phyloP scores from a whole-genome alignment of 108 stramenopile genomes.

The Chaetoceros muelleri region DNA sequence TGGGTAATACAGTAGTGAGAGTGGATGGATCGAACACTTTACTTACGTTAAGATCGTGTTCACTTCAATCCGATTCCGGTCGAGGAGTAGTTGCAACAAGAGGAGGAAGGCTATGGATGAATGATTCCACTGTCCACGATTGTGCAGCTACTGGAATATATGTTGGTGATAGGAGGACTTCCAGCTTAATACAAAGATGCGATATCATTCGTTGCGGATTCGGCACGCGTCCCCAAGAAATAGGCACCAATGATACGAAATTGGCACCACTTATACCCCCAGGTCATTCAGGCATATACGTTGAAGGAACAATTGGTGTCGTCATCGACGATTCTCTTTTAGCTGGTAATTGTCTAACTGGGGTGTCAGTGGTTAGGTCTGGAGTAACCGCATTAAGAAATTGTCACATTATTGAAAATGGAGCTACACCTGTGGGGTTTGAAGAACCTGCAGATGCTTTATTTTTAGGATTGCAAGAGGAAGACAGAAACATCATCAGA shows the following conservation, averaged over 20 bases:
- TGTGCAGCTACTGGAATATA: constrained; percentile 37
- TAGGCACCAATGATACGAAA: constrained; percentile 11
- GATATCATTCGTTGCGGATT: constrained; percentile 27
- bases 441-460: too few relatives aligned
- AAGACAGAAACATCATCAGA: too few relatives aligned
- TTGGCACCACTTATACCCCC: too few relatives aligned
- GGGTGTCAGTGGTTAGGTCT: constrained; percentile 15
- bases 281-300: constrained; percentile 28
- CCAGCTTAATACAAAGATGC: constrained; percentile 1
- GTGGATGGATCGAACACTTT: constrained; percentile 12
- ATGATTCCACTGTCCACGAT: constrained; percentile 10
- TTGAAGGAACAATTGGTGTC: too few relatives aligned
- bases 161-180: constrained; percentile 22
- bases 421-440: too few relatives aligned
- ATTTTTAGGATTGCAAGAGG: too few relatives aligned
- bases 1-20: constrained; percentile 19
- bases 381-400: too few relatives aligned
- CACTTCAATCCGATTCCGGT: constrained; percentile 26
- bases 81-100: constrained; percentile 31
- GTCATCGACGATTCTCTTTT: constrained; percentile 17
- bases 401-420: too few relatives aligned
- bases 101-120: constrained; percentile 14
- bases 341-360: constrained; percentile 18
- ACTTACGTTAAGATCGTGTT: constrained; percentile 19
- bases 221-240: too few relatives aligned